Base-by-base conservation (phyloP, 1,284 basidiomycete species). In the Rhizopogon hawkerae region DNA sequence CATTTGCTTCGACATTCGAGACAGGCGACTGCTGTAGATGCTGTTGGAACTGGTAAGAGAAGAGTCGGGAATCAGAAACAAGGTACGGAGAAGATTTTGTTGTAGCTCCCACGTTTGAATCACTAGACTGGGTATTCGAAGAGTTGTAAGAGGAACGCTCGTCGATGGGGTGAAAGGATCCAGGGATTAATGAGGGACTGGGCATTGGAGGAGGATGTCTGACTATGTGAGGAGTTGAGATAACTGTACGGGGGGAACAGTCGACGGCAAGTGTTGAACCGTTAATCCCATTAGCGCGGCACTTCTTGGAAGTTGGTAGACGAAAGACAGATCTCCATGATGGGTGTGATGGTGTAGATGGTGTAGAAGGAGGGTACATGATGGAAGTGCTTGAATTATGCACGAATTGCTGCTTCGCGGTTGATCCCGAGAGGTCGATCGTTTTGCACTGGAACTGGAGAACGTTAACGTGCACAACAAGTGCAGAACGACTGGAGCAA, bases 101-200 rank as follows among this genome's bases (percentile, higher is more conserved):
- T 57, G 55, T 60, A 59, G 56, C 60, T 45, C 38, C 64, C 31
- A 58, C 62, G 61, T 76, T 77, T 1, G 81, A 85, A 59, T 84
- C 83, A 56, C 73, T 81, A 8, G 84, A 85, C 54, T 77, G 76
- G 0, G 81, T 80, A 56, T 78, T 78, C 36, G 83, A 85, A 8
- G 85, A 87, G 60, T 80, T 83, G 66, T 78, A 85, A 4, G 85
- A 87, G 37, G 76, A 81, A 44, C 83, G 75, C 48, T 77, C 76
- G 64, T 80, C 52, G 63, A 70, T 49, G 38, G 69, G 66, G 26
- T 70, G 62, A 48, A 73, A 69, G 14, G 76, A 72, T 18, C 70
- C 67, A 21, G 79, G 78, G 11, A 77, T 74, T 49, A 79, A 69
- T 10, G 77, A 70, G 38, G 74, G 62, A 44, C 70, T 75, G 36